Base-by-base conservation (phyloP, 2,329 filamentous ascomycete genomes). In the Diaporthe helianthi region DNA sequence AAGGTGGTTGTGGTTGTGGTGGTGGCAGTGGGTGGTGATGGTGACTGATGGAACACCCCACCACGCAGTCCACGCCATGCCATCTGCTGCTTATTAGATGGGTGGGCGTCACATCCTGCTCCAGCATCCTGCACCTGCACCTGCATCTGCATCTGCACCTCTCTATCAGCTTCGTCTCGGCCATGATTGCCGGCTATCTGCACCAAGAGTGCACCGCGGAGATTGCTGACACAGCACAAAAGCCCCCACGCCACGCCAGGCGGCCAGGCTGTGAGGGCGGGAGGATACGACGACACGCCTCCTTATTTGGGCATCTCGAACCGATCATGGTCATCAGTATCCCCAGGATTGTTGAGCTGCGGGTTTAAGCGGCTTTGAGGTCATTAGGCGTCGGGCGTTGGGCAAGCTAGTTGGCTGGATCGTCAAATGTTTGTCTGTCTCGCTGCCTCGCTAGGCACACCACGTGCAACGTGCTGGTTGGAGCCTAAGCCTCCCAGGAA, bases 141-240 rank as follows among this genome's bases (percentile, higher is more conserved):
- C 52, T 58, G 19, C 5, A 31, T 31, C 55, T 60, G 36, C 53
- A 38, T 22, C 53, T 26, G 53, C 53, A 55, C 13, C 22, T 24
- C n/a, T 61, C 55, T 61, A 61, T 61, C 44, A 63, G 58, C 58
- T 63, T 49, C 58, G 58, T 44, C 58, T 49, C 44, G 58, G 58
- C 44, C 58, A 49, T 49, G 58, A 63, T 63, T 63, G 58, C 58
- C 58, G 58, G 41, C 41, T 63, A 63, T 63, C 58, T 63, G 58
- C 44, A 33, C 58, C 8, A 33, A 8, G 12, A 47, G 26, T 17
- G 55, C 24, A 41, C 58, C 41, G 41, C 26, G 24, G 12, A 33
- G 46, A 29, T 47, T 63, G 58, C 58, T 63, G 58, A 63, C 44
- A n/a, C 58, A 36, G 29, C 58, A 19, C 29, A 31, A 22, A 31